Evolutionary conservation across 176 grass and related monocot species (phyloP).

Genomic region (Otatea glauca): DNA sequence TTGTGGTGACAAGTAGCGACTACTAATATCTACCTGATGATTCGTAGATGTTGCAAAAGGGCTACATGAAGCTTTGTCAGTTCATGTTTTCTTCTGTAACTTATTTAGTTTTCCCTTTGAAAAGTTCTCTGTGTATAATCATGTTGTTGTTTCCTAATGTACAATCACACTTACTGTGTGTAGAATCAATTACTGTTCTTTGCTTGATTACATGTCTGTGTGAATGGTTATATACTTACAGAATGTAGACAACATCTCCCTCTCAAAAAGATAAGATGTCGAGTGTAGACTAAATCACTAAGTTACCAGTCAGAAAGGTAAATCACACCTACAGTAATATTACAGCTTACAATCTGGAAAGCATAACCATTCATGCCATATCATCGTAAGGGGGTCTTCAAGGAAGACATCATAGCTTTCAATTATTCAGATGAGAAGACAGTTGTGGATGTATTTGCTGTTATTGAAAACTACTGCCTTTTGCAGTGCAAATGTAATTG

Average conservation of each 20-base stretch:
- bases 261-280: too few species aligned
- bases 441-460: neutral
- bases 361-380: too few species aligned
- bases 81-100: slow-evolving; percentile 15
- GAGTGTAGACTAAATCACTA: neutral
- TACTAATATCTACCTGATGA: slow-evolving; percentile 18
- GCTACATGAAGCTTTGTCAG: neutral
- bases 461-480: neutral
- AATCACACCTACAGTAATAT: neutral
- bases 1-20: slow-evolving; percentile 3
- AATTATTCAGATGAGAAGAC: neutral
- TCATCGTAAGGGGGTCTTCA: too few species aligned
- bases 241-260: too few species aligned
- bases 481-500: neutral
- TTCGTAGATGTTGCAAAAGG: neutral
- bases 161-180: neutral
- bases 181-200: slow-evolving; percentile 19
- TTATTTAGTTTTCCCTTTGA: neutral
- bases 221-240: neutral
- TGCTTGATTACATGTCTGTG: neutral
- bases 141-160: neutral
- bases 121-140: neutral
- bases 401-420: too few species aligned
- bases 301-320: neutral
- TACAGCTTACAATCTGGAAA: neutral